These are phyloP conservation scores for Ustilago nuda DNA, from an alignment of 1,284 basidiomycete species.

Conservation along the genomic window DNA sequence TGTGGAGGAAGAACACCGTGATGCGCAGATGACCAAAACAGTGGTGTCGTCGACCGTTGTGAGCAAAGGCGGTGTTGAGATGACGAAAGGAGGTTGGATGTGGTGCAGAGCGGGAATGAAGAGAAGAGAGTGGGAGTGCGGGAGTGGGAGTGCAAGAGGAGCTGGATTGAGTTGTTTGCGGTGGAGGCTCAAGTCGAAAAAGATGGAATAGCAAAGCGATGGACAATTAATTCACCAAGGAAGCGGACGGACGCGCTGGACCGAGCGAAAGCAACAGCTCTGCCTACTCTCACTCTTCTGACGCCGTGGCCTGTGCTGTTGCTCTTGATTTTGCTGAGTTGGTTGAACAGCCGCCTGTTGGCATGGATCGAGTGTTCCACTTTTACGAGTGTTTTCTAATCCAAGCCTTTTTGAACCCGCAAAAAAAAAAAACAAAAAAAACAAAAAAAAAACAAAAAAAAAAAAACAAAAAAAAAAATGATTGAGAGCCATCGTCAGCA, in stretches of 20 bases:
- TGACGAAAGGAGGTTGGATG: neutral
- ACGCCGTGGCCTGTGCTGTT: neutral
- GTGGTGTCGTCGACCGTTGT: neutral
- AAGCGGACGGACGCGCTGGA: conserved; percentile 10
- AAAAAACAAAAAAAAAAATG: neutral
- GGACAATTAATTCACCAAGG: conserved; percentile 6
- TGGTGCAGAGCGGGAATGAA: neutral
- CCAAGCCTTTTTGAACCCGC: neutral
- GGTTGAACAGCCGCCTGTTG: neutral
- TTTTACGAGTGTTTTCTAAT: conserved; percentile 20
- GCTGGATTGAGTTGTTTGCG: neutral
- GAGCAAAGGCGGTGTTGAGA: neutral
- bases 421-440: too few relatives aligned
- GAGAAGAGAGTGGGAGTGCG: conserved; percentile 7
- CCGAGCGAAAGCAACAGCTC: conserved; percentile 28
- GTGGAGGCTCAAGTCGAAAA: conserved; percentile 21
- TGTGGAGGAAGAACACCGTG: neutral
- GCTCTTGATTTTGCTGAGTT: neutral
- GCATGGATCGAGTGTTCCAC: conserved; percentile 10
- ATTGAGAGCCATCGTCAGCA: neutral
- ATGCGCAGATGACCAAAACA: neutral
- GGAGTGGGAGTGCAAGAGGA: neutral
- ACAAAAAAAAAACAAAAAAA: neutral
- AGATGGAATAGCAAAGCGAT: conserved; percentile 22
- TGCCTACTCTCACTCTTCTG: neutral